Base-by-base conservation (phyloP, 1,284 basidiomycete species). In the Trichosporon coremiiforme region DNA sequence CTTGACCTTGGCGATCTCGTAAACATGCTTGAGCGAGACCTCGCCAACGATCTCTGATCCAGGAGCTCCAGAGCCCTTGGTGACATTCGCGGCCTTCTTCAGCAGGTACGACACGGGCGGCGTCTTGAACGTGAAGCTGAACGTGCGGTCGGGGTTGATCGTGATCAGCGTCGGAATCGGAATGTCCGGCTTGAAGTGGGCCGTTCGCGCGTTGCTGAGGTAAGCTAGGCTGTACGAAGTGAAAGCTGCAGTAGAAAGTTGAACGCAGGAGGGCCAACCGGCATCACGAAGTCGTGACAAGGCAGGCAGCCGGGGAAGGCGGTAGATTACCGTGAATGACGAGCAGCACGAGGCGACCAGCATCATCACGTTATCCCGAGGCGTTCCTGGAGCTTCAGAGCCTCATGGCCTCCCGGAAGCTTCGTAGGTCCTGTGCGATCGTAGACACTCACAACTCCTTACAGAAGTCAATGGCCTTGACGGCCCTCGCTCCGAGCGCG, bases 401-500 rank as follows among this genome's bases (percentile, higher is more conserved):
- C 25, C 33, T 10, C 33, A 35, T 35, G 33, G 6, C 33, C 9
- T 35, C 7, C 33, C 33, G 2, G 33, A 6, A 10, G 7, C 6
- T 8, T 10, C 9, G 33, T 10, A 35, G 33, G 9, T 35, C 9
- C 33, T 35, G 33, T 6, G 33, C 9, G 33, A 35, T 35, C 33
- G 9, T 8, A 10, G 9, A 35, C 12, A 80, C 80, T 74, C 70
- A 83, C 83, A 83, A 97, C 82, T 96, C 94, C 83, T 98, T 99
- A 86, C 95, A 97, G 82, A 99, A 99, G 85, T 99, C 97, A 90
- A 99, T 99, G 20, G 95, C 96, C 85, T 98, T 98, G 75, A 99
- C 95, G 78, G 97, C 97, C 80, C 94, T 90, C 74, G 97, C 95
- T 86, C 97, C 97, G 66, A 98, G 89, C 22, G 95, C 95, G 67